Evolutionary conservation across 177 flowering plant species (phyloP).

Genomic region (Vitis hybrid): DNA sequence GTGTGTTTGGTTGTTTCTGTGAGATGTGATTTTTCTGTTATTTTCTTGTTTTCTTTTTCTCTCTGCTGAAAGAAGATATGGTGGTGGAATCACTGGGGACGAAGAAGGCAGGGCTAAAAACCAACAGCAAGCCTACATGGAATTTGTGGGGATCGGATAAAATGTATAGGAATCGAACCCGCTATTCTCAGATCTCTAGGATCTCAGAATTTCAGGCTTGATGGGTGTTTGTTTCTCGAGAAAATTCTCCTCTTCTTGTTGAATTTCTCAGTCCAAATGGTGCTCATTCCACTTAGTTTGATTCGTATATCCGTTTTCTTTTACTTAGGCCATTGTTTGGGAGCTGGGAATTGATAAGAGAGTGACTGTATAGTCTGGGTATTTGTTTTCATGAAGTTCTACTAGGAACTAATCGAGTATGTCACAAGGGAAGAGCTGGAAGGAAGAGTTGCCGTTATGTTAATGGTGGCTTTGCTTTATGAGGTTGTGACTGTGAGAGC

Average conservation of each 20-base stretch:
- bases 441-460: constrained; percentile 2
- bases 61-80: constrained; percentile 11
- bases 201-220: constrained; percentile 33
- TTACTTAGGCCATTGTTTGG: no score
- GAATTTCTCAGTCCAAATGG: constrained; percentile 10
- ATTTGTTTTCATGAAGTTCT: neutral
- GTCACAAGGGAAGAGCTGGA: constrained; percentile 1
- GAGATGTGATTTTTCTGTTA: constrained; percentile 1
- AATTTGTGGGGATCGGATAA: constrained; percentile 25
- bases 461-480: constrained; percentile 14
- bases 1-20: constrained; percentile 25
- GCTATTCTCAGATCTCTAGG: constrained; percentile 53
- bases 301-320: constrained; percentile 4
- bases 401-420: neutral
- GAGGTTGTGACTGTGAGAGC: constrained; percentile 16
- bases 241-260: constrained; percentile 25
- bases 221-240: constrained; percentile 25
- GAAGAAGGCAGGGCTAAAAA: constrained; percentile 8
- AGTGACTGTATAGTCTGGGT: constrained; percentile 27
- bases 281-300: constrained; percentile 7
- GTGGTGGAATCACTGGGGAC: constrained; percentile 16
- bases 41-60: neutral
- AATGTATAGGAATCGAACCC: constrained; percentile 11
- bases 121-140: constrained; percentile 25
- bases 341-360: constrained; percentile 12